phyloP scores from a whole-genome alignment of 768 basidiomycete species.

The Suillus occidentalis region DNA sequence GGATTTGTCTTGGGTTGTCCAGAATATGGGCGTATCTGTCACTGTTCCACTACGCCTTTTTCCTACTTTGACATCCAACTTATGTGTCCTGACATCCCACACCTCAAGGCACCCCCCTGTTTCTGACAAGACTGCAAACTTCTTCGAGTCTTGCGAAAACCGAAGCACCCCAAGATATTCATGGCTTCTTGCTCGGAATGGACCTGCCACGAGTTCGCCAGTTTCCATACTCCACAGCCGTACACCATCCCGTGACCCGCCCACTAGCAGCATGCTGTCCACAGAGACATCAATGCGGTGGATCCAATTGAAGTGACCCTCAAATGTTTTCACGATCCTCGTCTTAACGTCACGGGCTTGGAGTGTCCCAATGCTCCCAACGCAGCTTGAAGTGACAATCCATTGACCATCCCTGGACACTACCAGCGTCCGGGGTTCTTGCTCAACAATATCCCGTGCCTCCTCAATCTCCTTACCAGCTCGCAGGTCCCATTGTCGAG shows the following conservation, averaged over 20 bases:
- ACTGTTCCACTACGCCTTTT: not conserved
- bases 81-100: not conserved
- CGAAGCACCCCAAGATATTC: not conserved
- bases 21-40: not conserved
- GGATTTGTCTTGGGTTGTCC: not conserved
- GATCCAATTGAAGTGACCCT: not conserved
- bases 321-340: not conserved
- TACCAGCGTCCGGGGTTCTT: rapidly evolving
- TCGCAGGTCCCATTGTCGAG: not conserved
- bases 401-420: not conserved
- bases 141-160: conserved; percentile 1
- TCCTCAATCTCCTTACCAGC: not conserved
- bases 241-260: conserved; percentile 2
- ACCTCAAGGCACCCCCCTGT: not conserved
- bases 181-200: not conserved
- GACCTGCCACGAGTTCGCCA: not conserved
- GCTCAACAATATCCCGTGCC: not conserved
- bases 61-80: not conserved
- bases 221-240: too few species aligned
- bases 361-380: not conserved
- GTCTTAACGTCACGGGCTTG: not conserved
- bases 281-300: too few species aligned
- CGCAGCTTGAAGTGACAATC: not conserved
- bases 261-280: conserved; percentile 6
- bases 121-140: not conserved